Conservation (phyloP, 306 rosid genomes). For the Pterocarpus santalinus region DNA sequence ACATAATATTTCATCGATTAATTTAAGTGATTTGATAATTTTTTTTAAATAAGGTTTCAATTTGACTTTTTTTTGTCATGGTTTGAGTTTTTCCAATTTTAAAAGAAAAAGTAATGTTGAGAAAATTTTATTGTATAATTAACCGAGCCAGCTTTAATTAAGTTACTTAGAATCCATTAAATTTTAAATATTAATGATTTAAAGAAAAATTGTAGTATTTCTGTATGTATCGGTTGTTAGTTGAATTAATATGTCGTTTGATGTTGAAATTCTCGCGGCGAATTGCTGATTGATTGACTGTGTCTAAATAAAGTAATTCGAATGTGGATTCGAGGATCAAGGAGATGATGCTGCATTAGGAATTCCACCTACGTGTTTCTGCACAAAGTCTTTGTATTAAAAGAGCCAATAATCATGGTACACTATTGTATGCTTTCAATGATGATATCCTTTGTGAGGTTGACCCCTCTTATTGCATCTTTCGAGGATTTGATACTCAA, state of each 20-base stretch:
- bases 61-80: no score
- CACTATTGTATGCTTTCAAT: slow-evolving; percentile 40
- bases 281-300: slow-evolving; percentile 6
- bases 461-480: slow-evolving; percentile 42
- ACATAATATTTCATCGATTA: background rate
- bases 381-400: slow-evolving; percentile 1
- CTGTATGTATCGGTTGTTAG: background rate
- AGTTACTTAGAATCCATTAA: no score
- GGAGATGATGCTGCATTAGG: background rate
- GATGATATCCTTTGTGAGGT: slow-evolving; percentile 49
- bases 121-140: no score
- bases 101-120: no score
- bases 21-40: no score
- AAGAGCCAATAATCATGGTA: background rate
- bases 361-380: slow-evolving; percentile 9
- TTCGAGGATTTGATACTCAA: slow-evolving; percentile 39
- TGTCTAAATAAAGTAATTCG: background rate
- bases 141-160: no score
- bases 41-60: no score
- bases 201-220: background rate
- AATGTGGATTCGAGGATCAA: background rate
- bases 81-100: no score
- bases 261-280: slow-evolving; percentile 49
- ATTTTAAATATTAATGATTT: no score
- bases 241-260: slow-evolving; percentile 30